Evolutionary conservation across 345 rosid genomes (phyloP).

Genomic region (Crucihimalaya himalaica): DNA sequence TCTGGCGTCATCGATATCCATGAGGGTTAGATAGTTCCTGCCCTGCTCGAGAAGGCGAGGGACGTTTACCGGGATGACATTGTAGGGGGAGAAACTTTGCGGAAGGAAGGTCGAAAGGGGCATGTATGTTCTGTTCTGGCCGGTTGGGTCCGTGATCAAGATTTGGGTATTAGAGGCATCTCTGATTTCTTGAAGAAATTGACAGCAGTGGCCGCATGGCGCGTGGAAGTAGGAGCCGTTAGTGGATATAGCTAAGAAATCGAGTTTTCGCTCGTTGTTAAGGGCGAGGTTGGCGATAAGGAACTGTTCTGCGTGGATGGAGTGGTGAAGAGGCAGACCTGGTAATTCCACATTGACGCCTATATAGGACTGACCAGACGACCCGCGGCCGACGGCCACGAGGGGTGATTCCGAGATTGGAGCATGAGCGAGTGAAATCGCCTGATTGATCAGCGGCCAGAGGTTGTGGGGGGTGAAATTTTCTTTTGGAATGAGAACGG

Average conservation of each 20-base stretch:
- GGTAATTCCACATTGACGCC: constrained; percentile 85
- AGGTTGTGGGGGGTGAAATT: too few species aligned
- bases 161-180: constrained; percentile 43
- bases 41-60: neutral
- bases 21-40: neutral
- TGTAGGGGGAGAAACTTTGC: too few species aligned
- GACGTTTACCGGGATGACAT: neutral
- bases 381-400: too few species aligned
- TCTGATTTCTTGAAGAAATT: constrained; percentile 80
- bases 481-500: too few species aligned
- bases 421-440: constrained; percentile 50
- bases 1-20: neutral
- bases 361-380: too few species aligned
- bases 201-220: constrained; percentile 98
- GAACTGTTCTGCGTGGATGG: constrained; percentile 92
- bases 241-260: constrained; percentile 60
- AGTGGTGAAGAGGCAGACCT: constrained; percentile 80
- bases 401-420: constrained; percentile 82
- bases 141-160: too few species aligned
- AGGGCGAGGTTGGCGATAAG: constrained; percentile 74
- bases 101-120: too few species aligned
- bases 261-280: constrained; percentile 56
- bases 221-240: constrained; percentile 26
- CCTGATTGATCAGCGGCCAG: too few species aligned
- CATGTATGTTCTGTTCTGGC: too few species aligned